Conservation (phyloP, 2,329 filamentous ascomycete genomes). For the Sarocladium oryzae region DNA sequence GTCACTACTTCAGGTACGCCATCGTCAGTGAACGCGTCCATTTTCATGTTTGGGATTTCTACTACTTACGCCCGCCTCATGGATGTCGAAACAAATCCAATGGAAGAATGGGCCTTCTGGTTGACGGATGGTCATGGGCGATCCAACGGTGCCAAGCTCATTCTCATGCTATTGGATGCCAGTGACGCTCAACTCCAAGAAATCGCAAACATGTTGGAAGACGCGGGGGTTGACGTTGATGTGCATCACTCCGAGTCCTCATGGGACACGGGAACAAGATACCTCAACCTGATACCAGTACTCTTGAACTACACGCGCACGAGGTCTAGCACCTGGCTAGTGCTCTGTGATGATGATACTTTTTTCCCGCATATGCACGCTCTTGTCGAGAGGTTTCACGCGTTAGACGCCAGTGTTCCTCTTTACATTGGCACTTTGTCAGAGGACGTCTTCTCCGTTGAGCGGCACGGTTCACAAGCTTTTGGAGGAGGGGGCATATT, state of each 20-base stretch:
- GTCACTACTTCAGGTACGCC: constrained; percentile 46
- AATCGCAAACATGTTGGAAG: constrained; percentile 38
- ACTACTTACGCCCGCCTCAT: constrained; percentile 50
- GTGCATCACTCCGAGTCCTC: constrained; percentile 47
- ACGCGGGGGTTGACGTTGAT: constrained; percentile 49
- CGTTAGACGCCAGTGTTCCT: constrained; percentile 43
- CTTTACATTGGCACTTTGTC: constrained; percentile 57
- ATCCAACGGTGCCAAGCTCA: constrained; percentile 50
- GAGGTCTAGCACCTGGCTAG: constrained; percentile 49
- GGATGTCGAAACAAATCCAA: constrained; percentile 42
- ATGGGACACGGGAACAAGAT: constrained; percentile 52
- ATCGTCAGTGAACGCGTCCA: constrained; percentile 44
- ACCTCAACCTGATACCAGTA: constrained; percentile 47
- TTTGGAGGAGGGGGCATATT: constrained; percentile 60
- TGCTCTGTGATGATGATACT: constrained; percentile 59
- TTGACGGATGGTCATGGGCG: constrained; percentile 48
- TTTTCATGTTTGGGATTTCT: constrained; percentile 54
- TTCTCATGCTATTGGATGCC: constrained; percentile 48
- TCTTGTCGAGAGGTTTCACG: constrained; percentile 43
- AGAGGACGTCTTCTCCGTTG: constrained; percentile 53
- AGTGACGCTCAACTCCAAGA: constrained; percentile 43
- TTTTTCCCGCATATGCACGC: constrained; percentile 56
- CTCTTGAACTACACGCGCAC: constrained; percentile 47
- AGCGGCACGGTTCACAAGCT: constrained; percentile 55
- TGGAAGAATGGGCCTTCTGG: constrained; percentile 56